Conservation (phyloP, 2,329 filamentous ascomycete genomes). For the Aquanectria penicillioides region DNA sequence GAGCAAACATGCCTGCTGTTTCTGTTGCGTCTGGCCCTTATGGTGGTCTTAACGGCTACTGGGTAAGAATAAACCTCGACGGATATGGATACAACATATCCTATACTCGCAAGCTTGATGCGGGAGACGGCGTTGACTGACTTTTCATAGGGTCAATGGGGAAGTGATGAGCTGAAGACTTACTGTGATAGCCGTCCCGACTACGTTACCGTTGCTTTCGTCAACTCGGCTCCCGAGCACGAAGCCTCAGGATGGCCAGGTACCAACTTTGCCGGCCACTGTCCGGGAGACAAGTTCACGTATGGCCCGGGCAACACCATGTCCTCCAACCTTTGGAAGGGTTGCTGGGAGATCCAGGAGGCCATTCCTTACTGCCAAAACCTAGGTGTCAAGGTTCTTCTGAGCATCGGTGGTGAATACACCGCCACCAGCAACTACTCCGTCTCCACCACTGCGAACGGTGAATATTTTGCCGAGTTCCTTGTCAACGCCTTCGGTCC, state of each 20-base stretch:
- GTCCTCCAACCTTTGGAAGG: conserved; percentile 47
- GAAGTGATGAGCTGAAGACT: conserved; percentile 43
- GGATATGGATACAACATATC: neutral
- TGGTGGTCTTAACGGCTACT: conserved; percentile 53
- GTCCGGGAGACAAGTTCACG: conserved; percentile 42
- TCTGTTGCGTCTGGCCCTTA: conserved; percentile 37
- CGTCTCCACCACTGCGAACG: conserved; percentile 44
- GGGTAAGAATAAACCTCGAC: conserved; percentile 40
- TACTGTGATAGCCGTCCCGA: conserved; percentile 51
- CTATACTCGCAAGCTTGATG: neutral
- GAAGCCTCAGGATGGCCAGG: conserved; percentile 47
- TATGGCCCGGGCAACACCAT: conserved; percentile 23
- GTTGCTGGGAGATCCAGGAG: conserved; percentile 49
- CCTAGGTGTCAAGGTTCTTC: conserved; percentile 54
- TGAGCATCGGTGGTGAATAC: conserved; percentile 53
- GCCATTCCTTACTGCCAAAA: conserved; percentile 55
- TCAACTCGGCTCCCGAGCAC: conserved; percentile 51
- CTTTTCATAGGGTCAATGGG: conserved; percentile 47
- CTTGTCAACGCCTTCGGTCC: conserved; percentile 53
- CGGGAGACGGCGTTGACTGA: conserved; percentile 10
- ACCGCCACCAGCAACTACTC: conserved; percentile 45
- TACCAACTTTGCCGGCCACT: conserved; percentile 53
- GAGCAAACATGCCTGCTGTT: conserved; percentile 34
- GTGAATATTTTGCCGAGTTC: conserved; percentile 50
- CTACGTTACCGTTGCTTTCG: conserved; percentile 51